Conservation (phyloP, 1,284 basidiomycete species). For the Marasmius oreades region DNA sequence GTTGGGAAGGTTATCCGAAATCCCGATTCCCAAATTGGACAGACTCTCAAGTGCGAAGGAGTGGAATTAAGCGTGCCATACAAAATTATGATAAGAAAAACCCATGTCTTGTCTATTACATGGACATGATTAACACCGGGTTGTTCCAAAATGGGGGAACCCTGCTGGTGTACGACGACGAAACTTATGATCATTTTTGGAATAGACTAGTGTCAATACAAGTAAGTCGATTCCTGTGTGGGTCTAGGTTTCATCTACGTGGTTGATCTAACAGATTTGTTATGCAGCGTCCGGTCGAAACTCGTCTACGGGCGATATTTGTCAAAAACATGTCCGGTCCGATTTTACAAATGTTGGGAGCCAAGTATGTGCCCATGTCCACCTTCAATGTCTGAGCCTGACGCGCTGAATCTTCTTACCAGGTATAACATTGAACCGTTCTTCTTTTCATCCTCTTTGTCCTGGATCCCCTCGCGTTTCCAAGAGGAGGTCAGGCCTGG, state of each 20-base stretch:
- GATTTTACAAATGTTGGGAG: constrained; percentile 50
- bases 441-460: constrained; percentile 53
- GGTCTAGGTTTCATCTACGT: neutral
- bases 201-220: neutral
- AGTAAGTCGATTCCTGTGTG: neutral
- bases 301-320: constrained; percentile 46
- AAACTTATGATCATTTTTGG: neutral
- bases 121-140: constrained; percentile 32
- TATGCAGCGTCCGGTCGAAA: constrained; percentile 29
- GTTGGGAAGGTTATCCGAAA: constrained; percentile 39
- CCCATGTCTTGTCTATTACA: constrained; percentile 33
- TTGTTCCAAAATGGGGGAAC: constrained; percentile 24
- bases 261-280: neutral
- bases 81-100: constrained; percentile 18
- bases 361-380: constrained; percentile 28
- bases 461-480: constrained; percentile 54
- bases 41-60: constrained; percentile 39
- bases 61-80: constrained; percentile 34
- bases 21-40: constrained; percentile 53
- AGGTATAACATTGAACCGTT: constrained; percentile 53
- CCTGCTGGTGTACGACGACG: constrained; percentile 23
- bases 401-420: neutral
- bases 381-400: neutral
- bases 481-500: constrained; percentile 35
- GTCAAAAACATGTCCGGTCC: constrained; percentile 44